Conservation (phyloP, 495 filamentous ascomycete species). For the Penicillium tannophilum region DNA sequence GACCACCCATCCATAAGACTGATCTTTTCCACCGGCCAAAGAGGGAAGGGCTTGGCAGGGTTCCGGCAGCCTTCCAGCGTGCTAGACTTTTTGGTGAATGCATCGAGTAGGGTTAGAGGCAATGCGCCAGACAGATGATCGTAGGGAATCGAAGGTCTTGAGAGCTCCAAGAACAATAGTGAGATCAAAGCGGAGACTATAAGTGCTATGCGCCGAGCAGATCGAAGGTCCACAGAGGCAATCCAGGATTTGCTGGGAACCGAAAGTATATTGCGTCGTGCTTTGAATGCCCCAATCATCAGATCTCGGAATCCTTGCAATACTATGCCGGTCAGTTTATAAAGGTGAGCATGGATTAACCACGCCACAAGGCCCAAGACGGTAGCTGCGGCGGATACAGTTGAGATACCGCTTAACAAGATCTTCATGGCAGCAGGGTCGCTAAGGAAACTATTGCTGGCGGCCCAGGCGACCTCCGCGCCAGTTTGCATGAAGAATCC, state of each 20-base stretch:
- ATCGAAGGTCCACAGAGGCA: slow-evolving; percentile 21
- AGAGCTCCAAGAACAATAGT: slow-evolving; percentile 28
- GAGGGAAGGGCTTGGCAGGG: slow-evolving; percentile 25
- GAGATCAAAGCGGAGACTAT: slow-evolving; percentile 20
- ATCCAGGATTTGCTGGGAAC: slow-evolving; percentile 26
- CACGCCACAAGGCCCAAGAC: slow-evolving; percentile 36
- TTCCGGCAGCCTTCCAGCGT: slow-evolving; percentile 29
- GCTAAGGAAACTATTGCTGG: slow-evolving; percentile 39
- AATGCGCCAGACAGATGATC: slow-evolving; percentile 37
- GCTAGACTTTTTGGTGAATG: slow-evolving; percentile 26
- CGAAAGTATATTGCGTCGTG: slow-evolving; percentile 25
- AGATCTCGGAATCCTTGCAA: slow-evolving; percentile 30
- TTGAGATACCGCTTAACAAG: slow-evolving; percentile 42
- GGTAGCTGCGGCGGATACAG: slow-evolving; percentile 35
- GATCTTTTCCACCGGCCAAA: slow-evolving; percentile 17
- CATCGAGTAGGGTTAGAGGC: slow-evolving; percentile 33
- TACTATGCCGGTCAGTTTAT: slow-evolving; percentile 30
- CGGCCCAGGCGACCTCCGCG: slow-evolving; percentile 43
- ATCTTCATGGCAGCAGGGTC: slow-evolving; percentile 48
- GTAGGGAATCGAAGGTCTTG: slow-evolving; percentile 33
- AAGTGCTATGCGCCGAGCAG: slow-evolving; percentile 22
- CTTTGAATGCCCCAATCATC: slow-evolving; percentile 16
- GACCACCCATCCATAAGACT: slow-evolving; percentile 19
- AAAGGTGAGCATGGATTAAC: slow-evolving; percentile 32
- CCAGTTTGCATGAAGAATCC: slow-evolving; percentile 49